Evolutionary conservation across 2,329 filamentous ascomycete species (phyloP), one percentile per base, ranked within the genome.

Genomic region (Apiospora rasikravindrae): DNA sequence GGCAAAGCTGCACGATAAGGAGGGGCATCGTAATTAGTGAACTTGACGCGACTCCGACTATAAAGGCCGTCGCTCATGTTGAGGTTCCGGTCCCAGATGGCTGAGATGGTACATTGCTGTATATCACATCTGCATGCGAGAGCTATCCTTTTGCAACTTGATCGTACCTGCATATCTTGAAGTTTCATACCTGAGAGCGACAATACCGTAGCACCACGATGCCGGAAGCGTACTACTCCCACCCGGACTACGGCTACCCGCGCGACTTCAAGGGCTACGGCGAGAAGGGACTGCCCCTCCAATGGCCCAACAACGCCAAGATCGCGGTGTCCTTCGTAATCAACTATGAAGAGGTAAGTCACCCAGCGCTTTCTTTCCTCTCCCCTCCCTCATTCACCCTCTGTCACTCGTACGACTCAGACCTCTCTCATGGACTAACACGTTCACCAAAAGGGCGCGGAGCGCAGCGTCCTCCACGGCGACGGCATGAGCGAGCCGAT

Each of bases 291-390:
- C 77, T 84, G 11, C 74, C 80, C 37, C 74, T 78, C 8, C 78
- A 81, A 68, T 85, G 83, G 83, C 83, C 83, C 14, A 82, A 83
- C 71, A 77, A 79, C 33, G 82, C 82, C 71, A 82, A 82, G 71
- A 84, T 85, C n/a, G 83, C 83, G 22, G 80, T 85, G 0, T 84
- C 83, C 0, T 85, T 86, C 73, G 83, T 85, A 49, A 81, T 85
- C 72, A 85, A 85, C 77, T 85, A 85, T 71, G 83, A 85, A 76
- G 83, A 84, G 78, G 83, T 82, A 71, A 29, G 71, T 29, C 44
- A 5, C 14, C 14, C 19, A 4, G 19, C 6, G 6, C 6, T 19
- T 19, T n/a, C 19, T 1, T 10, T n/a, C n/a, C 22, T n/a, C 45
- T 10, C 8, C 19, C 22, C 6, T 8, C 45, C 6, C 45, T n/a